Base-by-base conservation (phyloP, 768 basidiomycete genomes). In the Cystoderma amianthinum region DNA sequence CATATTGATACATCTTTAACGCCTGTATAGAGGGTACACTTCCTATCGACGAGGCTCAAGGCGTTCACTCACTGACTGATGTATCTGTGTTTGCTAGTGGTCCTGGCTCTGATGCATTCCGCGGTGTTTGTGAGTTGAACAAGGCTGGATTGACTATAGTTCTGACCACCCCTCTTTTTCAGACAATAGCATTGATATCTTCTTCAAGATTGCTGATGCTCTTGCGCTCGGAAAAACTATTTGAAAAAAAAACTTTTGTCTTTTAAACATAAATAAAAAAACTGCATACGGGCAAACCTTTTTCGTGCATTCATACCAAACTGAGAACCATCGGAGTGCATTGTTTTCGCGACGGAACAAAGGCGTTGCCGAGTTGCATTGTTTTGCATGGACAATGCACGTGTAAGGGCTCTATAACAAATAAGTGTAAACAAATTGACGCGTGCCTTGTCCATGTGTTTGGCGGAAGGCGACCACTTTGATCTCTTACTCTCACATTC, bases 151-250 rank as follows among this genome's bases (percentile, higher is more conserved):
- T 32, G 23, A 32, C 32, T 20, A 32, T 19, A 6, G 36, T 24
- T n/a, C 16, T 38, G 32, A 34, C 15, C 16, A 38, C 42, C 35
- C 41, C 21, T 22, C 23, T 17, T 37, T 23, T 38, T 20, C 40
- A 71, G 68, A 69, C 51, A 69, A 66, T 53, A 67, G 62, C 56
- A 59, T 68, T 44, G 68, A 71, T 42, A 60, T 65, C 28, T 67
- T 67, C 49, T 67, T 64, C 57, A 67, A 65, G 48, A 55, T 65
- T 32, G 65, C 63, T 6, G 65, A 64, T 45, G 61, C 61, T 3
- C 51, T 67, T 30, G 64, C 45, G 3, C 41, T 62, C 24, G 55
- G 54, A 39, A 36, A 34, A 18, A 44, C 42, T n/a, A n/a, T n/a
- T n/a, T n/a, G n/a, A n/a, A n/a, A n/a, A n/a, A n/a, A n/a, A n/a